These are phyloP conservation scores for Sugiyamaella pinicola DNA, from an alignment of 1,139 yeast genomes.

Conservation along the genomic window DNA sequence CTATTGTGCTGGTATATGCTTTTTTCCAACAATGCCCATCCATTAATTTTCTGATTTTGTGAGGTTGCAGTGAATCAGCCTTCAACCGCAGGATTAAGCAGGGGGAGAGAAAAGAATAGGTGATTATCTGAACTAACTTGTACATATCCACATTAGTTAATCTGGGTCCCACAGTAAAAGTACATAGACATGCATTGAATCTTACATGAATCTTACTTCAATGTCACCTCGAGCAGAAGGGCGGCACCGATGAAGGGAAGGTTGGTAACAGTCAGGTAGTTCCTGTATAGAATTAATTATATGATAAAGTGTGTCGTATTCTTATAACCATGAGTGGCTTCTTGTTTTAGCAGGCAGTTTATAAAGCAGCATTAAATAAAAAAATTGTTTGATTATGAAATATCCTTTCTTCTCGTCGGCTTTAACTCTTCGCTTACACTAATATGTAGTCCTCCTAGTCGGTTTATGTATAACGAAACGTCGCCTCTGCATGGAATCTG, in stretches of 20 bases:
- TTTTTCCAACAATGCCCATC: neutral
- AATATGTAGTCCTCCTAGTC: neutral
- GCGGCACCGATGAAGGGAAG: neutral
- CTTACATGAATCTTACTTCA: conserved; percentile 12
- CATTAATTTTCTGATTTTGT: neutral
- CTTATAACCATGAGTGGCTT: no score
- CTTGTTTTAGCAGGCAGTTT: no score
- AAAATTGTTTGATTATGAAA: no score
- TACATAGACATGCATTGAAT: conserved; percentile 12
- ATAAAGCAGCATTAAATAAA: no score
- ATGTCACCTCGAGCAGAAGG: neutral
- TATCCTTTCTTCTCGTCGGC: no score
- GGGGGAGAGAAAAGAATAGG: neutral
- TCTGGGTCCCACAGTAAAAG: conserved; percentile 10
- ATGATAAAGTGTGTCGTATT: no score
- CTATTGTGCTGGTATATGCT: neutral
- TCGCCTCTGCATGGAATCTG: neutral
- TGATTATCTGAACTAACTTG: neutral
- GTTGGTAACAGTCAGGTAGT: no score
- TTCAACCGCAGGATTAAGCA: neutral
- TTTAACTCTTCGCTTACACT: no score
- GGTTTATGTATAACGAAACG: neutral
- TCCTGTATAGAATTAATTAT: no score
- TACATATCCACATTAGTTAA: conserved; percentile 8
- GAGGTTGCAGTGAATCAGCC: neutral